Conservation (phyloP, 164 flowering plant species). For the Warburgia ugandensis region DNA sequence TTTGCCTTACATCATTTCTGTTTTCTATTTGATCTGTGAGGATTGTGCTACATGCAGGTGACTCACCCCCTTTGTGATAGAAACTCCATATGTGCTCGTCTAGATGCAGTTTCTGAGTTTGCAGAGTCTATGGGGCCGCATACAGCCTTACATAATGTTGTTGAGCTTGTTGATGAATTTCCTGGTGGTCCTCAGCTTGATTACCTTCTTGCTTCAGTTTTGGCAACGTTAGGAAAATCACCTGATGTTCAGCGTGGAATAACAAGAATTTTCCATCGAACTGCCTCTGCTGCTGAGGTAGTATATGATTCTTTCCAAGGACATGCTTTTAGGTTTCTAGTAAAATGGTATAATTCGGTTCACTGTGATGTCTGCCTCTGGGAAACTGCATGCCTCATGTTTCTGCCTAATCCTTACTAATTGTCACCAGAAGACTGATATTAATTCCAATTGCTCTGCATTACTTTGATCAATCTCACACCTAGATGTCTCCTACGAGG, state of each 20-base stretch:
- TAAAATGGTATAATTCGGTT: too few species aligned
- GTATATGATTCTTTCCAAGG: constrained; percentile 2
- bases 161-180: constrained; percentile 23
- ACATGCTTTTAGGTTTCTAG: neutral
- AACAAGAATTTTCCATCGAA: constrained; percentile 80
- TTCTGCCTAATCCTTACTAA: too few species aligned
- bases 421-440: too few species aligned
- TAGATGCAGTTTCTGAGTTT: constrained; percentile 95
- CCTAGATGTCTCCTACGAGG: too few species aligned
- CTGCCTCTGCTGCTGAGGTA: constrained; percentile 85
- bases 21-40: constrained; percentile 12
- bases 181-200: constrained; percentile 27
- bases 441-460: too few species aligned
- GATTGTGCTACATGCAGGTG: constrained; percentile 43
- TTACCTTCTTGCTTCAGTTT: constrained; percentile 54
- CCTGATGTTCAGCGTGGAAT: constrained; percentile 93
- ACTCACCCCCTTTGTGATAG: constrained; percentile 85
- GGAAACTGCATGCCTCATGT: too few species aligned
- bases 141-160: constrained; percentile 17
- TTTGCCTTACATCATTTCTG: neutral
- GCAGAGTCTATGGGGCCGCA: constrained; percentile 55
- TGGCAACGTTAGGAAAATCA: constrained; percentile 53
- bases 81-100: constrained; percentile 72
- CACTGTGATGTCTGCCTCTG: too few species aligned
- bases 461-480: too few species aligned